Evolutionary conservation across 2,329 filamentous ascomycete genomes (phyloP).

Genomic region (Phyllachora maydis): DNA sequence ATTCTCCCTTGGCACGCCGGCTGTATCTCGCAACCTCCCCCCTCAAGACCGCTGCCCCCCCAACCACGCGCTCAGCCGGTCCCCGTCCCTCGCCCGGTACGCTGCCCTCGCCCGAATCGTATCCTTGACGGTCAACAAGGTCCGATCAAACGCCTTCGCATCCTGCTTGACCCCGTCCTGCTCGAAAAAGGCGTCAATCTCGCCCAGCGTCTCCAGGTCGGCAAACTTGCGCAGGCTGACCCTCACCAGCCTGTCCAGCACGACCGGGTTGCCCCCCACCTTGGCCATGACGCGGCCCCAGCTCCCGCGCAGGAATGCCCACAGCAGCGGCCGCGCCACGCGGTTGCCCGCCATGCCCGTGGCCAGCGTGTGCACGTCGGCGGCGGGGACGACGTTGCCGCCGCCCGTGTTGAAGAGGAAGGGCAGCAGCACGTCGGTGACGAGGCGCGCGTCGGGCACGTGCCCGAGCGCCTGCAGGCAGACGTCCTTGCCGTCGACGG

Average conservation of each 20-base stretch:
- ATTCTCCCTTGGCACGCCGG: too few relatives aligned
- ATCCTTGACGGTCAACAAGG: slow-evolving; percentile 68
- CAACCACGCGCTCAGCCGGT: slow-evolving; percentile 62
- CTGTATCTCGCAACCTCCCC: too few relatives aligned
- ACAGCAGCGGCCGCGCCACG: slow-evolving; percentile 52
- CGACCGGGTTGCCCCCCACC: slow-evolving; percentile 59
- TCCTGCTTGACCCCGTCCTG: too few relatives aligned
- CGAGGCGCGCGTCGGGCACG: slow-evolving; percentile 46
- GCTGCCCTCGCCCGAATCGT: slow-evolving; percentile 65
- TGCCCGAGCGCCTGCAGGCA: slow-evolving; percentile 58
- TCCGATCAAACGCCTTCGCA: slow-evolving; percentile 68
- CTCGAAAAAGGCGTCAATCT: slow-evolving; percentile 71
- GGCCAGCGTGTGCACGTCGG: slow-evolving; percentile 75
- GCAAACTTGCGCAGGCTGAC: slow-evolving; percentile 62
- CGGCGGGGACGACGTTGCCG: slow-evolving; percentile 44
- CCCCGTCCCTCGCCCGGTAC: slow-evolving; percentile 61
- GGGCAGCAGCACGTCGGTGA: slow-evolving; percentile 43
- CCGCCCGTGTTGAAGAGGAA: slow-evolving; percentile 54
- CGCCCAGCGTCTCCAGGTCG: slow-evolving; percentile 43
- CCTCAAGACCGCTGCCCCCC: slow-evolving; percentile 6
- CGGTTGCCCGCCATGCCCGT: slow-evolving; percentile 52
- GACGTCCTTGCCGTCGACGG: slow-evolving; percentile 82
- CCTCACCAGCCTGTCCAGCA: slow-evolving; percentile 76
- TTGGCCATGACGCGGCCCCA: slow-evolving; percentile 56
- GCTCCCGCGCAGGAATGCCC: slow-evolving; percentile 70